Evolutionary conservation across 139 green algal species (phyloP).

Genomic region (Asterochloris erici): DNA sequence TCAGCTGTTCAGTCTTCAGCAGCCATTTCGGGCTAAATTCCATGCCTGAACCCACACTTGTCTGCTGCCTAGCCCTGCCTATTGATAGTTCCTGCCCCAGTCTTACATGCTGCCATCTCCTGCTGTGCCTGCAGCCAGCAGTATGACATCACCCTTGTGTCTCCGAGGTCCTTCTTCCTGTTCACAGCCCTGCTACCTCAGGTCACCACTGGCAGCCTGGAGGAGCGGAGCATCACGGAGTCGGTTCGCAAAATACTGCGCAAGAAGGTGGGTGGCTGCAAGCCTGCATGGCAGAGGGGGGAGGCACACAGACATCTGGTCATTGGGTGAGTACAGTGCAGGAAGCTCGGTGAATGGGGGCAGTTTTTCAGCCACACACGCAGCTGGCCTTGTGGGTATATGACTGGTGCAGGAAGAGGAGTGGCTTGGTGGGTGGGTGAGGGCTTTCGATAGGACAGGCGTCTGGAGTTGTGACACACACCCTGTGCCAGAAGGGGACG

Average conservation of each 20-base stretch:
- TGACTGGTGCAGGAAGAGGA: no score
- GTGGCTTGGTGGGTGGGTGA: no score
- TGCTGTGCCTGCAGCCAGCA: constrained; percentile 24
- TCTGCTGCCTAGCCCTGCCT: not conserved
- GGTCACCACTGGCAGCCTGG: constrained; percentile 81
- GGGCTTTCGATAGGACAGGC: no score
- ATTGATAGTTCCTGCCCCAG: not conserved
- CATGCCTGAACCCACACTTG: not conserved
- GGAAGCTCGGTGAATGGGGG: no score
- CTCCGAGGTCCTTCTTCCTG: constrained; percentile 93
- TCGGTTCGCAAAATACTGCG: constrained; percentile 55
- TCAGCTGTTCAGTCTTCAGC: no score
- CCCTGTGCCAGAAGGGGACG: no score
- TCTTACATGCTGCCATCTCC: not conserved
- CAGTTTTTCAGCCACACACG: no score
- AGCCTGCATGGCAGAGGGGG: no score
- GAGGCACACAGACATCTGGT: no score
- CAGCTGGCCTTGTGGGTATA: no score
- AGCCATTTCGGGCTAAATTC: not conserved
- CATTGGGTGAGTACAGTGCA: no score
- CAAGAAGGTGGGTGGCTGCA: constrained; percentile 22
- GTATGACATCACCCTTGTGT: constrained; percentile 81
- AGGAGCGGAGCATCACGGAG: constrained; percentile 92
- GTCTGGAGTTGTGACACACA: no score
- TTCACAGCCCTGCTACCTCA: constrained; percentile 92